A percentile compares a stretch with the other conserved stretches of the same genome.
These are phyloP conservation scores for Claviceps pazoutovae DNA, from an alignment of 2,329 filamentous ascomycete genomes.

Conservation along the genomic window DNA sequence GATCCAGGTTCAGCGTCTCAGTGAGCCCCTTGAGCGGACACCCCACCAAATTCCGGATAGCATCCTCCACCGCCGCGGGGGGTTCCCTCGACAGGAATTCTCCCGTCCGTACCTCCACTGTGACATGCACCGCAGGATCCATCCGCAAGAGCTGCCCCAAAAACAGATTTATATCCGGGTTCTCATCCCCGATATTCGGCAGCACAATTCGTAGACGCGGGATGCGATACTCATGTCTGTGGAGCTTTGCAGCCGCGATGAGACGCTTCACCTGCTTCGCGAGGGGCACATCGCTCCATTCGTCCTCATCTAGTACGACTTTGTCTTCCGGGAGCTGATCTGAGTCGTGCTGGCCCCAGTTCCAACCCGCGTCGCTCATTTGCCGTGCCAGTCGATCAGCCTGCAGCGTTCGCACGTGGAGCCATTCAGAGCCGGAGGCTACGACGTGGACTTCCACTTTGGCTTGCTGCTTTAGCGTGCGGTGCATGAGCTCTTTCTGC, in stretches of 20 bases:
- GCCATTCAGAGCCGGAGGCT: constrained; percentile 20
- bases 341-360: constrained; percentile 22
- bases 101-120: constrained; percentile 17
- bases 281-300: constrained; percentile 22
- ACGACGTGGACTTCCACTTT: constrained; percentile 23
- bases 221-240: constrained; percentile 23
- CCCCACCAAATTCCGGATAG: constrained; percentile 18
- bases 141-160: constrained; percentile 17
- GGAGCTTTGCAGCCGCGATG: constrained; percentile 21
- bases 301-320: constrained; percentile 15
- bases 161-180: constrained; percentile 18
- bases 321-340: too few species aligned
- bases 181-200: constrained; percentile 17
- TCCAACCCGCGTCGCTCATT: constrained; percentile 28
- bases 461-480: constrained; percentile 19
- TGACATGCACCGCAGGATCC: constrained; percentile 18
- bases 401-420: constrained; percentile 18
- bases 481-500: constrained; percentile 18
- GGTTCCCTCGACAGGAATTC: constrained; percentile 12
- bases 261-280: constrained; percentile 20
- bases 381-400: constrained; percentile 22
- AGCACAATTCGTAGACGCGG: constrained; percentile 23
- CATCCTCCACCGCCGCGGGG: constrained; percentile 13
- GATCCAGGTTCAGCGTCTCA: constrained; percentile 25
- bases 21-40: constrained; percentile 21